These are phyloP conservation scores for Malassezia nana DNA, from an alignment of 1,284 basidiomycete species.

Conservation along the genomic window DNA sequence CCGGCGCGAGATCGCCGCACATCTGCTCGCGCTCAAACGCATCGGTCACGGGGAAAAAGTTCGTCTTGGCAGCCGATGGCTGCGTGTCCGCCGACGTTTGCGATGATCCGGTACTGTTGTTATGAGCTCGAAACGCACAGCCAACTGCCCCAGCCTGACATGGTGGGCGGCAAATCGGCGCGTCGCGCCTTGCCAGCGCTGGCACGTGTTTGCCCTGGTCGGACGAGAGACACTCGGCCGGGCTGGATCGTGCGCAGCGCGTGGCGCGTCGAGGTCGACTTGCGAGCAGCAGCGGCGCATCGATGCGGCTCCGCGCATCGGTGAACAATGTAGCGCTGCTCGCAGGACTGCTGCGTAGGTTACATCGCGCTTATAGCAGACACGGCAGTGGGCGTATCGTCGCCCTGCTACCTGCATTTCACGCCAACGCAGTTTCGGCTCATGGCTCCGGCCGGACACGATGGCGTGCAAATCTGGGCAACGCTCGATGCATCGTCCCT, in stretches of 20 bases:
- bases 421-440: slow-evolving; percentile 9
- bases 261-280: not conserved
- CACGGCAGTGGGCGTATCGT: slow-evolving; percentile 5
- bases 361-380: not conserved
- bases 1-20: slow-evolving; percentile 59
- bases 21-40: slow-evolving; percentile 50
- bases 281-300: not conserved
- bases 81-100: slow-evolving; percentile 4
- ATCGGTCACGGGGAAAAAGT: slow-evolving; percentile 43
- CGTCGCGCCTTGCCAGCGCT: not conserved
- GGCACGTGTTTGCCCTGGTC: not conserved
- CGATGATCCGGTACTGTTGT: slow-evolving; percentile 17
- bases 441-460: slow-evolving; percentile 10
- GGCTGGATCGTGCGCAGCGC: not conserved
- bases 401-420: slow-evolving; percentile 11
- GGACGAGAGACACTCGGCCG: slow-evolving; percentile 1
- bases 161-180: slow-evolving; percentile 9
- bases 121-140: slow-evolving; percentile 23
- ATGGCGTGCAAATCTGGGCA: slow-evolving; percentile 19
- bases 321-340: slow-evolving; percentile 10
- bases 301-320: slow-evolving; percentile 14
- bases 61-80: slow-evolving; percentile 22
- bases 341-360: slow-evolving; percentile 12
- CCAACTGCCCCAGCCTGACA: slow-evolving; percentile 46
- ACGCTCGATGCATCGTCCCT: slow-evolving; percentile 55